phyloP scores from a whole-genome alignment of 306 rosid genomes.

The Corylus avellana region DNA sequence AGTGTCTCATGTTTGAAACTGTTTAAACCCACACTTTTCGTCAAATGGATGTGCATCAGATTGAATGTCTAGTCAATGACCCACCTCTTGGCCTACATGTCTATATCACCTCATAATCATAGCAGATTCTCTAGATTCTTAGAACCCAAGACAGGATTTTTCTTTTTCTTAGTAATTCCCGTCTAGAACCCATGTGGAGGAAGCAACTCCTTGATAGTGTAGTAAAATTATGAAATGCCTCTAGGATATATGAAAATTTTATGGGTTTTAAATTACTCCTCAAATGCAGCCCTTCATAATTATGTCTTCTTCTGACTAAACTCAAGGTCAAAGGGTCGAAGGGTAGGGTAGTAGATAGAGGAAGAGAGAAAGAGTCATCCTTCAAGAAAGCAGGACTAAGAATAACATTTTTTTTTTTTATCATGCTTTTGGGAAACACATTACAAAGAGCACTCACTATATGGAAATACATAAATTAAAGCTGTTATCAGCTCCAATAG shows the following conservation, averaged over 20 bases:
- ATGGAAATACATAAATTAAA: not conserved
- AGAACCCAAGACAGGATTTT: not conserved
- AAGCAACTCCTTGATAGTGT: not conserved
- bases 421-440: not conserved
- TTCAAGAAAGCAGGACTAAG: not conserved
- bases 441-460: not conserved
- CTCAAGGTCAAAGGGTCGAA: not conserved
- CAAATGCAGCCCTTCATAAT: not conserved
- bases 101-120: not conserved
- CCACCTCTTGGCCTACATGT: not conserved
- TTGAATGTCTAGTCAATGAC: not conserved
- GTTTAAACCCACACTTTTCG: not conserved
- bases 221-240: not conserved
- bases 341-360: not conserved
- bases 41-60: not conserved
- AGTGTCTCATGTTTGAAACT: slow-evolving; percentile 13
- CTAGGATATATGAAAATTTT: not conserved
- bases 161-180: not conserved
- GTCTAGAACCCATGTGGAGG: not conserved
- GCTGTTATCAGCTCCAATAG: not conserved
- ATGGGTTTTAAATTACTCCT: not conserved
- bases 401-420: not conserved
- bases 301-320: not conserved
- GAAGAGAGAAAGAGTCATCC: slow-evolving; percentile 1
- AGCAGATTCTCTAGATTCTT: not conserved